phyloP scores from a whole-genome alignment of 2,329 filamentous ascomycete species.

The Thermomyces lanuginosus region DNA sequence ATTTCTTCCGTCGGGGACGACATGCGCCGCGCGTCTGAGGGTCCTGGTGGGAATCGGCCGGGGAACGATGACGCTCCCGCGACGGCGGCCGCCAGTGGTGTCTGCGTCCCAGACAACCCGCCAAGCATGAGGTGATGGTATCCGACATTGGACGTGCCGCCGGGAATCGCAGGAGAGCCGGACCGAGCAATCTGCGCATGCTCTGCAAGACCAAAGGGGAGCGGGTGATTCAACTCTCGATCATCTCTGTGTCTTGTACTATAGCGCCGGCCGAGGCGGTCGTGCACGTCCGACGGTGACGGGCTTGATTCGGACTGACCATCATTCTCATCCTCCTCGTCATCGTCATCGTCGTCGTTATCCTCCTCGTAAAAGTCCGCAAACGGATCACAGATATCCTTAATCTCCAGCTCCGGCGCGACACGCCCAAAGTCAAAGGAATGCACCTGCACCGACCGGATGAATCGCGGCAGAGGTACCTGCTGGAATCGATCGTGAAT shows the following conservation, averaged over 20 bases:
- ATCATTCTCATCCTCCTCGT: slow-evolving; percentile 4
- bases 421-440: slow-evolving; percentile 82
- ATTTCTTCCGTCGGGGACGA: background rate
- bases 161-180: slow-evolving; percentile 32
- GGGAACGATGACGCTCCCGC: slow-evolving; percentile 28
- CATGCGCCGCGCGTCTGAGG: slow-evolving; percentile 4
- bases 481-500: slow-evolving; percentile 93
- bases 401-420: slow-evolving; percentile 73
- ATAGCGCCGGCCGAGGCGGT: slow-evolving; percentile 15
- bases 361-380: slow-evolving; percentile 88
- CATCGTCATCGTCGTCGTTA: slow-evolving; percentile 23
- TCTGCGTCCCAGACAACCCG: slow-evolving; percentile 33
- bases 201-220: too few relatives aligned
- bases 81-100: slow-evolving; percentile 29
- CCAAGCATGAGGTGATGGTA: slow-evolving; percentile 33
- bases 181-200: too few relatives aligned
- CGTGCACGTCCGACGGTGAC: slow-evolving; percentile 16
- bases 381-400: slow-evolving; percentile 90
- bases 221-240: slow-evolving; percentile 22
- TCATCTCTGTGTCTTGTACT: slow-evolving; percentile 18
- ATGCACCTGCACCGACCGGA: slow-evolving; percentile 87
- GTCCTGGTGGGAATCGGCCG: slow-evolving; percentile 18
- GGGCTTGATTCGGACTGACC: slow-evolving; percentile 11
- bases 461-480: slow-evolving; percentile 80
- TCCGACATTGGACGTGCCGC: slow-evolving; percentile 33